These are phyloP conservation scores for Pelagophyceae sp. DNA, from an alignment of 352 stramenopile genomes.

Conservation along the genomic window DNA sequence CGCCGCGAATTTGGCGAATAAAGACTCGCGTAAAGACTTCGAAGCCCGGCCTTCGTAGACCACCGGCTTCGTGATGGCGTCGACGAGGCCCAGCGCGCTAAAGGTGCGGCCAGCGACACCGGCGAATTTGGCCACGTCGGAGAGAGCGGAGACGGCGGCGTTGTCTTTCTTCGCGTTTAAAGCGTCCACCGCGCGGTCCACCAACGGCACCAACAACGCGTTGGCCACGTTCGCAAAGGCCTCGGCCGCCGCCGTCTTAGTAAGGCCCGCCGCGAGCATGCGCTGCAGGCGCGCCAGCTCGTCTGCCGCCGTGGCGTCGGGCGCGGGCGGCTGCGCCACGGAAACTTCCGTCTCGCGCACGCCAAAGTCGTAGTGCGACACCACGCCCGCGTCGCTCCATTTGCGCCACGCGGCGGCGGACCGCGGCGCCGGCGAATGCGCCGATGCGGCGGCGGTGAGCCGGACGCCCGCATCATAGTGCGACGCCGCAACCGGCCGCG, in stretches of 20 bases:
- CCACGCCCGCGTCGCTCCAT: not conserved
- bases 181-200: not conserved
- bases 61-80: not conserved
- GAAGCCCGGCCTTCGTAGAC: constrained; percentile 12
- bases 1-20: constrained; percentile 3
- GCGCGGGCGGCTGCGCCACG: not conserved
- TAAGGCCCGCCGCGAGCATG: not conserved
- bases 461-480: not conserved
- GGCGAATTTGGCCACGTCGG: not conserved
- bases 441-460: not conserved
- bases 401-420: not conserved
- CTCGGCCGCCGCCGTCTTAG: not conserved
- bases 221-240: constrained; percentile 17
- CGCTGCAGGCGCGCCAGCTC: not conserved
- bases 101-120: not conserved
- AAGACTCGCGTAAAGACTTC: not conserved
- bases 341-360: not conserved
- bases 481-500: not conserved
- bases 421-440: not conserved
- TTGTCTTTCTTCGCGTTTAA: not conserved
- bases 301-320: not conserved
- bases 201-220: constrained; percentile 3
- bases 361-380: constrained; percentile 9
- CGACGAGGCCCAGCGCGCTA: not conserved
- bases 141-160: not conserved